A percentile compares a stretch with the other conserved stretches of the same genome.
Conservation (phyloP, 208 protist species). For the Crithidia bombi region DNA sequence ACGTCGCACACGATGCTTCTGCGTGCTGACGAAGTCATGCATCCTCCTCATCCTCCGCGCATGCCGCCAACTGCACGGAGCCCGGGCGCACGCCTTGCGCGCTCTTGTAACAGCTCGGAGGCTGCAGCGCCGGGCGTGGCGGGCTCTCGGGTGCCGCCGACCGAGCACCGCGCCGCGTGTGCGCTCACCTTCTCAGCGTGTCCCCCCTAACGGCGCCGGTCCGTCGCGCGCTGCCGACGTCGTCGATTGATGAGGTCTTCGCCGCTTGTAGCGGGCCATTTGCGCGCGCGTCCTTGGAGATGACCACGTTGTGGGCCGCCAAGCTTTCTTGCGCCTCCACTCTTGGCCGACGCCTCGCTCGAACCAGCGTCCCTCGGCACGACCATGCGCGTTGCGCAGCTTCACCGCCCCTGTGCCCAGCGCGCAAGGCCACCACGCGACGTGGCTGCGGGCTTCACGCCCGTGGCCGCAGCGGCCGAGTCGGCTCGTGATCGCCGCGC, state of each 20-base stretch:
- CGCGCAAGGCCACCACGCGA: conserved; percentile 87
- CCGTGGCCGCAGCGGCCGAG: conserved; percentile 72
- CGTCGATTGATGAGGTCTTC: conserved; percentile 79
- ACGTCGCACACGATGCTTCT: conserved; percentile 72
- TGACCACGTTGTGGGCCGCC: conserved; percentile 64
- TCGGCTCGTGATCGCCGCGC: conserved; percentile 91
- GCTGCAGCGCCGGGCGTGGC: not conserved
- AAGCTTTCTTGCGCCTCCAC: conserved; percentile 54
- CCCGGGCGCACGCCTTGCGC: conserved; percentile 42
- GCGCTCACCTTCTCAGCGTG: conserved; percentile 51
- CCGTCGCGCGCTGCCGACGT: conserved; percentile 57
- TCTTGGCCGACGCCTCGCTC: conserved; percentile 62
- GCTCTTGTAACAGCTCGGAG: conserved; percentile 28
- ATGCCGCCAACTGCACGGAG: conserved; percentile 79
- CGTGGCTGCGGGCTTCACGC: conserved; percentile 59
- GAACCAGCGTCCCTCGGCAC: conserved; percentile 85
- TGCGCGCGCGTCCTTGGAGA: conserved; percentile 58
- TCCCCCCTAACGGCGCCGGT: conserved; percentile 51
- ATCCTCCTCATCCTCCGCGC: conserved; percentile 79
- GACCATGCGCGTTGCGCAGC: conserved; percentile 79
- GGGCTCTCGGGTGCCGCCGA: conserved; percentile 49
- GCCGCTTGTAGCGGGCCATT: conserved; percentile 42
- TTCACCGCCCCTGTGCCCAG: conserved; percentile 93
- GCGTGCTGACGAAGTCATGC: conserved; percentile 78
- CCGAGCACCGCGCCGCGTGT: conserved; percentile 56